A percentile compares a stretch with the other conserved stretches of the same genome.
These are phyloP conservation scores for Rhynchosporium agropyri DNA, from an alignment of 2,329 filamentous ascomycete genomes.

Conservation along the genomic window DNA sequence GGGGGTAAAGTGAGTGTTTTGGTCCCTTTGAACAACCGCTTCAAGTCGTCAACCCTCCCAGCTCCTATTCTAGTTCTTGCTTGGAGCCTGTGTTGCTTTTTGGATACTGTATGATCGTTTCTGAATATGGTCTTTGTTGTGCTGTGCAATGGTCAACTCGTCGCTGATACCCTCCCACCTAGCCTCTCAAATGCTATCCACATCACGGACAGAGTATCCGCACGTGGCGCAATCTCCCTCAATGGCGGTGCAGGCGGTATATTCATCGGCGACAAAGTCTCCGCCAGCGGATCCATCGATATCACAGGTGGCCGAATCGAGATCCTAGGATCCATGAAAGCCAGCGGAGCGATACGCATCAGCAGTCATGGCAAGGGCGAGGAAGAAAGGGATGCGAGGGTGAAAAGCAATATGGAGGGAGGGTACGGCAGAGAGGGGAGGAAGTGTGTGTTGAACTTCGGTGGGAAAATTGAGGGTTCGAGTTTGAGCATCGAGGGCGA, in stretches of 20 bases:
- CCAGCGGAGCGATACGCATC: conserved; percentile 30
- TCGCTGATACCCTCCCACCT: neutral
- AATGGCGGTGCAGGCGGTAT: conserved; percentile 24
- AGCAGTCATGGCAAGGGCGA: conserved; percentile 6
- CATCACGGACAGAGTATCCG: conserved; percentile 24
- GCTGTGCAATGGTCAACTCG: no score
- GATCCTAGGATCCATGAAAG: conserved; percentile 25
- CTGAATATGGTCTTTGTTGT: no score
- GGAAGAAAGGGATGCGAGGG: neutral
- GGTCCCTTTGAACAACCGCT: no score
- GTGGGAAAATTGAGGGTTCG: conserved; percentile 22
- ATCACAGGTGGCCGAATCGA: conserved; percentile 26
- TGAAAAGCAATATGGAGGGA: no score
- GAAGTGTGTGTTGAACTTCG: conserved; percentile 23
- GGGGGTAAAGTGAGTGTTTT: no score
- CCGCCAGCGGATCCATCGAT: conserved; percentile 20
- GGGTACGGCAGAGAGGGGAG: neutral
- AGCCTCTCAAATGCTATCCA: conserved; percentile 19
- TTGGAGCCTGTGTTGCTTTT: no score
- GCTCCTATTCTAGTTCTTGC: no score
- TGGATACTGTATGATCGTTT: no score
- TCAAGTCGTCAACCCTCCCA: no score
- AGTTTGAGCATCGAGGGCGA: conserved; percentile 27
- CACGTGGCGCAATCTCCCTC: conserved; percentile 25
- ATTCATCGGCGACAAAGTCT: conserved; percentile 25